These are phyloP conservation scores for Botrytis porri DNA, from an alignment of 2,329 filamentous ascomycete species.

Conservation along the genomic window DNA sequence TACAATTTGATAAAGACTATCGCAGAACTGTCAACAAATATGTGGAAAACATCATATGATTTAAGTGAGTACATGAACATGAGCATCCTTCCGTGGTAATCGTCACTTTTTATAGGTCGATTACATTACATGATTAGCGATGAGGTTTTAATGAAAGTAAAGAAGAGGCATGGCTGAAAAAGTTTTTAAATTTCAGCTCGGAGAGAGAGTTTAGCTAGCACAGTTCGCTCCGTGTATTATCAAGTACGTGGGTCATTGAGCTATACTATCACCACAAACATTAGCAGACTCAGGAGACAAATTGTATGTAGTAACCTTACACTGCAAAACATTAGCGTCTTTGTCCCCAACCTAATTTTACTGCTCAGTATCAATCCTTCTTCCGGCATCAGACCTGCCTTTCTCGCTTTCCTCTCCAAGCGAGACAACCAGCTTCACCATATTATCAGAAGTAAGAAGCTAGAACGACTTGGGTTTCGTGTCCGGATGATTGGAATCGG, in stretches of 20 bases:
- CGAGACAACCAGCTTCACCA: not conserved
- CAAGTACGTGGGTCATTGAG: not conserved
- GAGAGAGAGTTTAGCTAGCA: not conserved
- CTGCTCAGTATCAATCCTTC: not conserved
- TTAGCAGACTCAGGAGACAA: not conserved
- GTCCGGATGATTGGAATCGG: not conserved
- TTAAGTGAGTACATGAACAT: not conserved
- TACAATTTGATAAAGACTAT: not conserved
- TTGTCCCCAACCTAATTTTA: not conserved
- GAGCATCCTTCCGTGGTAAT: not conserved
- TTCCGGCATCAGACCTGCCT: not conserved
- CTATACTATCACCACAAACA: not conserved
- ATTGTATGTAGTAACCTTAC: not conserved
- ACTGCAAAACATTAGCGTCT: not conserved
- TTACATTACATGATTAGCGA: not conserved
- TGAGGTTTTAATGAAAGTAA: not conserved
- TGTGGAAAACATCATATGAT: not conserved
- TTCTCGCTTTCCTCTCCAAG: not conserved
- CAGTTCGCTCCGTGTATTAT: not conserved
- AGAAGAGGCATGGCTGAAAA: not conserved
- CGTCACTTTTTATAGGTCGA: not conserved
- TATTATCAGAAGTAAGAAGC: not conserved
- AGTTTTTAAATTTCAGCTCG: not conserved
- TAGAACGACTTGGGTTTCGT: not conserved
- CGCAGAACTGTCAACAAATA: not conserved